Evolutionary conservation across 169 alveolate genomes (phyloP).

Genomic region (Plasmodium gonderi): DNA sequence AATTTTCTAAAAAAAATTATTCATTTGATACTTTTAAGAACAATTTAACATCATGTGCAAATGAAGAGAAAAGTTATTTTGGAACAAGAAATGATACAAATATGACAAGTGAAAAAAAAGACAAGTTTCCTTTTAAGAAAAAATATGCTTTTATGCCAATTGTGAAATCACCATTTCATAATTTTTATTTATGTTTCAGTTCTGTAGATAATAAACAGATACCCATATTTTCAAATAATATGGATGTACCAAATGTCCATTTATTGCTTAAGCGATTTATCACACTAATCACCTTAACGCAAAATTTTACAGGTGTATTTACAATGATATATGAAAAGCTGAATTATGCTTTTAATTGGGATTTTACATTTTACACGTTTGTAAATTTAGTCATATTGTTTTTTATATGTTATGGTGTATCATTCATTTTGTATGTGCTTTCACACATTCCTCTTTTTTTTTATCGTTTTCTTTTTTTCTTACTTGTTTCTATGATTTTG

Average conservation of each 20-base stretch:
- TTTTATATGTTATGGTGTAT: conserved; percentile 43
- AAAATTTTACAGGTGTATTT: conserved; percentile 46
- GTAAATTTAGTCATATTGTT: conserved; percentile 44
- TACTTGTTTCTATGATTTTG: not conserved
- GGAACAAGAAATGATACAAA: not conserved
- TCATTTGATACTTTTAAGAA: conserved; percentile 10
- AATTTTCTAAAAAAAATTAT: not conserved
- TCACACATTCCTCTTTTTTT: conserved; percentile 38
- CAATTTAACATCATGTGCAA: not conserved
- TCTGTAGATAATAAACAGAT: conserved; percentile 17
- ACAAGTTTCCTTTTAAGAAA: conserved; percentile 8
- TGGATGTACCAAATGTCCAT: conserved; percentile 67
- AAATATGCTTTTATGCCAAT: conserved; percentile 17
- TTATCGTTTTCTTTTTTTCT: conserved; percentile 37
- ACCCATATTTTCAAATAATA: conserved; percentile 56
- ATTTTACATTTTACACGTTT: conserved; percentile 34
- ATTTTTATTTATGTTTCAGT: conserved; percentile 46
- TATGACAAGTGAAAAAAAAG: conserved; percentile 6
- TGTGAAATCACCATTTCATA: conserved; percentile 72
- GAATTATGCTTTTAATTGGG: conserved; percentile 71
- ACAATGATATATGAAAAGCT: conserved; percentile 58
- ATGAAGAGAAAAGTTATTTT: not conserved
- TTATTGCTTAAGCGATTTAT: conserved; percentile 32
- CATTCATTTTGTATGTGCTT: conserved; percentile 30
- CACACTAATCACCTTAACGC: conserved; percentile 30